Evolutionary conservation across 441 rosid species (phyloP).

Genomic region (Gossypium gossypioides): DNA sequence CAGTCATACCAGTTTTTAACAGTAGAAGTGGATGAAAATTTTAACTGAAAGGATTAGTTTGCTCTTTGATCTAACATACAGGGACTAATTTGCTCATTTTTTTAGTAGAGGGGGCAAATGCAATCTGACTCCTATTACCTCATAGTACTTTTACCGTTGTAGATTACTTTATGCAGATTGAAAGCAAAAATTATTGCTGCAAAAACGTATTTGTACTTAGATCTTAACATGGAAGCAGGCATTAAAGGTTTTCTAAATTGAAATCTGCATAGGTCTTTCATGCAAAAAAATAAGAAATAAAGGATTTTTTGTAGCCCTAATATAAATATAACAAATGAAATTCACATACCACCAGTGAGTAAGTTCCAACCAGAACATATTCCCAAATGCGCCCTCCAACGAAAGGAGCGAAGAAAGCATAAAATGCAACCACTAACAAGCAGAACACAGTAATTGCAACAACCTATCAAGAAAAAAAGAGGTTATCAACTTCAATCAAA

Average conservation of each 20-base stretch:
- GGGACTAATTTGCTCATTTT: no score
- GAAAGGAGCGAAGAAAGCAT: conserved; percentile 69
- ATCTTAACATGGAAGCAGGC: background rate
- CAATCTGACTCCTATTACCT: no score
- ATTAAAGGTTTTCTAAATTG: background rate
- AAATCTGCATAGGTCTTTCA: background rate
- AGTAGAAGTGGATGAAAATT: no score
- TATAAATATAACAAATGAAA: background rate
- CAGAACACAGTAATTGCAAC: conserved; percentile 70
- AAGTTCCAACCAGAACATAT: conserved; percentile 33
- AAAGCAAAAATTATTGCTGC: background rate
- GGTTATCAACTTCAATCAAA: conserved; percentile 11
- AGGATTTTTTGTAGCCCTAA: background rate
- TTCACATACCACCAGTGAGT: conserved; percentile 59
- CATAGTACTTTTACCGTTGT: background rate
- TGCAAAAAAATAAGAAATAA: background rate
- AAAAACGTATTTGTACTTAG: background rate
- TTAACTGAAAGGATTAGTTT: no score
- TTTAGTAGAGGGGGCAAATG: no score
- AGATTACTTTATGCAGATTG: background rate
- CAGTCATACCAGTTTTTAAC: no score
- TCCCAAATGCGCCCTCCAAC: conserved; percentile 64
- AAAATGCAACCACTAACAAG: conserved; percentile 55
- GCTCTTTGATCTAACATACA: no score
- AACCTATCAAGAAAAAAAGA: conserved; percentile 32